Evolutionary conservation across 78 protist genomes (phyloP), one percentile per base, ranked within the genome.

Genomic region (Dictyostelium firmibasis): DNA sequence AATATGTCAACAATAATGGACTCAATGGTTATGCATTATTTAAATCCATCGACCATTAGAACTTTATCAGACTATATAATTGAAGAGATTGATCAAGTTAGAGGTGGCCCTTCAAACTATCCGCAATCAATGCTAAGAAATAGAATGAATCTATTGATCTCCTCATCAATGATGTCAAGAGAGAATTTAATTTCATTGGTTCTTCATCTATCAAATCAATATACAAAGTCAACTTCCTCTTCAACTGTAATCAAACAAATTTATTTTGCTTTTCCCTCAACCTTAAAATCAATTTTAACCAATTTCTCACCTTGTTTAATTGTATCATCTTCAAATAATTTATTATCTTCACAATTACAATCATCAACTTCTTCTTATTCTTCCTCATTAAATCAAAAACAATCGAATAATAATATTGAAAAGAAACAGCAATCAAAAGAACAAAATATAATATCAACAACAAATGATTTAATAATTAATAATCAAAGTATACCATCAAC

Each of bases 161-260:
- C 84, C 4, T 76, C 93, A 14, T 57, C 81, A 6, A 57, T n/a
- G 41, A 57, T 44, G 3, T 36, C 64, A 14, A 41, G 44, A 31
- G 83, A 87, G 76, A 87, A 87, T 79, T 41, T 87, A 36, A 50
- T 78, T 23, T 62, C 93, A 29, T 75, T 87, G 27, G 29, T 82
- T 16, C 77, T 87, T 25, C 77, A 87, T 20, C 76, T 86, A 11
- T 20, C 70, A 20, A 87, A 72, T 23, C 81, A 70, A 9, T 77
- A 78, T 47, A 33, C 84, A 13, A 84, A 70, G 67, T 67, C 89
- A 67, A 14, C 79, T 9, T 47, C 74, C 0, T 35, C 85, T 20
- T 18, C 85, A 47, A 82, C 31, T 18, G 83, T 89, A 2, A 47
- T 89, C 1, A 72, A 43, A 43, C 83, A 89, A 44, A 33, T 89